Evolutionary conservation across 2,329 filamentous ascomycete genomes (phyloP).

Genomic region (Byssochlamys sp.): DNA sequence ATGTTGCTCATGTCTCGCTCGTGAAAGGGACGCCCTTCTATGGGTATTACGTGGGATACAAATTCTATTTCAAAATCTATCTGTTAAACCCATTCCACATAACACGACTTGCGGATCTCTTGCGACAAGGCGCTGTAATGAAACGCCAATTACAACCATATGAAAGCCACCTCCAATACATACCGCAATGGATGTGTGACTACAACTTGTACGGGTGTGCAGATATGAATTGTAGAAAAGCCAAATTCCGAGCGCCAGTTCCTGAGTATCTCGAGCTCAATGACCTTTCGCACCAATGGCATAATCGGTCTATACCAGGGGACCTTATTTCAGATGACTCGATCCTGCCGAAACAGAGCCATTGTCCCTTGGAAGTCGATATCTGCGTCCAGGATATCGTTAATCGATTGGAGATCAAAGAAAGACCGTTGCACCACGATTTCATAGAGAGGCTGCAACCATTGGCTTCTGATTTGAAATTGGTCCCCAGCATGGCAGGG

Average conservation of each 20-base stretch:
- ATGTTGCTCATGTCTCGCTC: constrained; percentile 80
- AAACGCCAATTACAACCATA: constrained; percentile 78
- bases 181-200: constrained; percentile 91
- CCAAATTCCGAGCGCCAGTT: constrained; percentile 65
- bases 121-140: constrained; percentile 81
- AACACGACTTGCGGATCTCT: constrained; percentile 74
- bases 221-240: constrained; percentile 65
- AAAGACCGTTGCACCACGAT: constrained; percentile 74
- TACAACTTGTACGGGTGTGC: constrained; percentile 94
- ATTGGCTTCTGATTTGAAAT: constrained; percentile 58
- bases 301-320: constrained; percentile 59
- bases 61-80: constrained; percentile 87
- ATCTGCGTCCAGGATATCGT: constrained; percentile 78
- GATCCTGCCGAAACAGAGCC: constrained; percentile 65
- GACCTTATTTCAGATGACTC: constrained; percentile 53
- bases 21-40: constrained; percentile 94
- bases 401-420: constrained; percentile 66
- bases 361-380: constrained; percentile 84
- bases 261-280: constrained; percentile 59
- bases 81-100: constrained; percentile 79
- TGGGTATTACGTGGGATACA: constrained; percentile 86
- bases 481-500: constrained; percentile 88
- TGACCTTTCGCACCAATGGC: constrained; percentile 61
- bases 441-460: constrained; percentile 64
- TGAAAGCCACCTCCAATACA: constrained; percentile 83